Evolutionary conservation across 2,329 filamentous ascomycete genomes (phyloP).

Genomic region (Neophaeococcomyces mojaviensis): DNA sequence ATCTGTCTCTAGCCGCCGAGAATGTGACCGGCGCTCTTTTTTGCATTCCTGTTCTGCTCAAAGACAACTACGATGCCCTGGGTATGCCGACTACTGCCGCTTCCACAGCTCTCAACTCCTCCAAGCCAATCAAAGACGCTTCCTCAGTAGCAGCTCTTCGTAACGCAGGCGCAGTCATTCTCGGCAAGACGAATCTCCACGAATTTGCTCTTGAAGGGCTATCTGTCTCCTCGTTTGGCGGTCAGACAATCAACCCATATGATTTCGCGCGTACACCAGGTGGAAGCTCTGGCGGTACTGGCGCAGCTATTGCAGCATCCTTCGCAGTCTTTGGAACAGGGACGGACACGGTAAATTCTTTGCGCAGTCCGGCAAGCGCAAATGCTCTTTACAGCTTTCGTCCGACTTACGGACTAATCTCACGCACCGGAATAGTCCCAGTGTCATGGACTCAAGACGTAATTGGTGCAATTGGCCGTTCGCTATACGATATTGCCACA

Average conservation of each 20-base stretch:
- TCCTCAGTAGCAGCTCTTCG: constrained; percentile 45
- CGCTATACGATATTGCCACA: constrained; percentile 43
- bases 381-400: constrained; percentile 82
- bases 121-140: constrained; percentile 41
- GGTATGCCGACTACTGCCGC: constrained; percentile 53
- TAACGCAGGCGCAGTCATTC: constrained; percentile 47
- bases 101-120: constrained; percentile 42
- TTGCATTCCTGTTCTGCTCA: constrained; percentile 55
- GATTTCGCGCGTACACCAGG: constrained; percentile 58
- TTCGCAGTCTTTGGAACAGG: constrained; percentile 53
- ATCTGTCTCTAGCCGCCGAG: constrained; percentile 34
- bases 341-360: constrained; percentile 87
- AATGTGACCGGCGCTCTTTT: constrained; percentile 49
- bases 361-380: constrained; percentile 80
- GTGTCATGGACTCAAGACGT: constrained; percentile 92
- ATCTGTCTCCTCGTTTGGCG: constrained; percentile 54
- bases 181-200: constrained; percentile 56
- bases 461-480: constrained; percentile 63
- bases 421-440: constrained; percentile 75
- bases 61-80: constrained; percentile 56
- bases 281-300: constrained; percentile 57
- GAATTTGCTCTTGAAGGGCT: constrained; percentile 59
- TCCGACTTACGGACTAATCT: constrained; percentile 84
- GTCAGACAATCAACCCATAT: constrained; percentile 61
- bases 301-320: constrained; percentile 51